A percentile compares a stretch with the other conserved stretches of the same genome.
Conservation (phyloP, 805 yeast species). For the Saturnispora silvae region DNA sequence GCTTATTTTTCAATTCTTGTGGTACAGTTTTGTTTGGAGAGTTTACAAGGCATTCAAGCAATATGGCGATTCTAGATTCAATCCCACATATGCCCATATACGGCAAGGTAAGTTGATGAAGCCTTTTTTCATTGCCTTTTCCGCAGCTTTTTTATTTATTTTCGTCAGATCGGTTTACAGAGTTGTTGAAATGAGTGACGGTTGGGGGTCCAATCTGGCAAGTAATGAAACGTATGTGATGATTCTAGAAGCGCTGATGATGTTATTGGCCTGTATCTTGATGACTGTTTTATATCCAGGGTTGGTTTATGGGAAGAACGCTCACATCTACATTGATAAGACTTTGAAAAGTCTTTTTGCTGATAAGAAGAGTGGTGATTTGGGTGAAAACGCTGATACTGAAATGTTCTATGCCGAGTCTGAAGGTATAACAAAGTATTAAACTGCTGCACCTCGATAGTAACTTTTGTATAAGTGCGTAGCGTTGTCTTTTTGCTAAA, state of each 20-base stretch:
- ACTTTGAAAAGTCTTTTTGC: too few species aligned
- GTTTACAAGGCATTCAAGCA: conserved; percentile 20
- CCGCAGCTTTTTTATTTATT: conserved; percentile 24
- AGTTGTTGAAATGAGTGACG: conserved; percentile 59
- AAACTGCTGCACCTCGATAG: too few species aligned
- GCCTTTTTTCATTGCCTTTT: neutral
- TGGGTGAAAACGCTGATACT: too few species aligned
- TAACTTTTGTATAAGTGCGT: too few species aligned
- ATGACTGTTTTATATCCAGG: conserved; percentile 39
- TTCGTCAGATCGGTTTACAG: conserved; percentile 65
- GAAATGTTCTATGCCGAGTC: too few species aligned
- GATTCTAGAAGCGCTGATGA: conserved; percentile 53
- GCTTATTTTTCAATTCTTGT: conserved; percentile 42
- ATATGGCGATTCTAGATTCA: conserved; percentile 24
- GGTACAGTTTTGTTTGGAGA: conserved; percentile 33
- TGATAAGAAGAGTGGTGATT: too few species aligned
- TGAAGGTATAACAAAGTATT: too few species aligned
- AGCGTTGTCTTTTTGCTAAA: too few species aligned
- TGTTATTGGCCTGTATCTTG: conserved; percentile 36
- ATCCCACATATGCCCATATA: conserved; percentile 25
- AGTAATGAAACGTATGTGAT: conserved; percentile 49
- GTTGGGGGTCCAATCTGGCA: conserved; percentile 61
- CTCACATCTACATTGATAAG: neutral
- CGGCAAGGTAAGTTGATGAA: conserved; percentile 17
- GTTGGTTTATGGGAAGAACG: neutral